These are phyloP conservation scores for Saccharomyces jurei DNA, from an alignment of 805 yeast species.

Conservation along the genomic window DNA sequence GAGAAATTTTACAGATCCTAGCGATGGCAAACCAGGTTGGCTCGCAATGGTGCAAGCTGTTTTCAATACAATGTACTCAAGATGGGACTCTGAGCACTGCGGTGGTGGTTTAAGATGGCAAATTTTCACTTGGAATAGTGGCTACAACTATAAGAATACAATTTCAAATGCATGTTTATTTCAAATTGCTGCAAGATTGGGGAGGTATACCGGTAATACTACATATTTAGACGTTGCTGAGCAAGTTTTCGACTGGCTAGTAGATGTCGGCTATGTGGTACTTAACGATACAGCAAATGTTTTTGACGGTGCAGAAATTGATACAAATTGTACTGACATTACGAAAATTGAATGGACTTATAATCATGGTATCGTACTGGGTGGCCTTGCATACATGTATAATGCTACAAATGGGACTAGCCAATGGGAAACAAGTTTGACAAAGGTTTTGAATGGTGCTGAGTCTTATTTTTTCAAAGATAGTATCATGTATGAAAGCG, in stretches of 20 bases:
- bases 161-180: conserved; percentile 59
- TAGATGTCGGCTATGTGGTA: conserved; percentile 38
- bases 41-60: conserved; percentile 48
- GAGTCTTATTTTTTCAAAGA: conserved; percentile 41
- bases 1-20: conserved; percentile 44
- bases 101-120: conserved; percentile 69
- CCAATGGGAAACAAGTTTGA: conserved; percentile 43
- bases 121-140: conserved; percentile 51
- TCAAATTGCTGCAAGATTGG: conserved; percentile 56
- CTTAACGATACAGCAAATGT: conserved; percentile 50
- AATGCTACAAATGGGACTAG: conserved; percentile 45
- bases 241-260: conserved; percentile 53
- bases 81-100: conserved; percentile 52
- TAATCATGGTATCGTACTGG: conserved; percentile 57
- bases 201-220: conserved; percentile 45
- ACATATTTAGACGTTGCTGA: conserved; percentile 46
- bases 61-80: conserved; percentile 45
- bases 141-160: conserved; percentile 56
- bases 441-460: conserved; percentile 39
- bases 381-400: conserved; percentile 66
- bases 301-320: conserved; percentile 64
- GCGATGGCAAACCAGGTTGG: conserved; percentile 41
- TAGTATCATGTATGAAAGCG: conserved; percentile 50
- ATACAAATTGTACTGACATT: conserved; percentile 51
- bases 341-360: conserved; percentile 56